Evolutionary conservation across 2,329 filamentous ascomycete species (phyloP).

Genomic region (Sordariomycetes sp.): DNA sequence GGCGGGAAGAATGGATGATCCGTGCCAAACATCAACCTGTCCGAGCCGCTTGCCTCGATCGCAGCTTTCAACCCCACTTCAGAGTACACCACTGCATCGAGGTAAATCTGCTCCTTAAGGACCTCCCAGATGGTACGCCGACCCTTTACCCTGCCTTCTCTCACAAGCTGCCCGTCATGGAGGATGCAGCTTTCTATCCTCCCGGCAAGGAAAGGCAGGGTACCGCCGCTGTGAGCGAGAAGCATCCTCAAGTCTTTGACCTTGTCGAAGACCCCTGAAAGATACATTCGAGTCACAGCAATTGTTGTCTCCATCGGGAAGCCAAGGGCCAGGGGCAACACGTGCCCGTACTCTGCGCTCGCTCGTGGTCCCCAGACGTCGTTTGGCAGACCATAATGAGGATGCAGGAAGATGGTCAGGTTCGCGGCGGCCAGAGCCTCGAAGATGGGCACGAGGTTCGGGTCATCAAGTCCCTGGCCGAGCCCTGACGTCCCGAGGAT

Average conservation of each 20-base stretch:
- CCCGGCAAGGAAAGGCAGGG: constrained; percentile 79
- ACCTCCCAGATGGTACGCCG: constrained; percentile 47
- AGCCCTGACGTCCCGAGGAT: constrained; percentile 81
- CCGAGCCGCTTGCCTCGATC: constrained; percentile 55
- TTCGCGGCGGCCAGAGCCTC: constrained; percentile 54
- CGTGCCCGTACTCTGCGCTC: constrained; percentile 68
- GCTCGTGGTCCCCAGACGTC: constrained; percentile 69
- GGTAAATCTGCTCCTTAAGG: constrained; percentile 66
- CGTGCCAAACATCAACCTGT: constrained; percentile 71
- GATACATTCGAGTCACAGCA: constrained; percentile 75
- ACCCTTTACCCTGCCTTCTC: constrained; percentile 43
- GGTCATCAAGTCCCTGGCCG: constrained; percentile 73
- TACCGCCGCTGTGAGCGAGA: constrained; percentile 81
- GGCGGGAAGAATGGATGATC: constrained; percentile 85
- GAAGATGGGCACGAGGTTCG: constrained; percentile 62
- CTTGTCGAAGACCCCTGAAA: constrained; percentile 77
- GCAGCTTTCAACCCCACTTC: constrained; percentile 65
- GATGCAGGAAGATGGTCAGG: constrained; percentile 74
- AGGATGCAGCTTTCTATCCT: constrained; percentile 79
- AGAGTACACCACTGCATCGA: constrained; percentile 81
- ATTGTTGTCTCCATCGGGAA: constrained; percentile 93
- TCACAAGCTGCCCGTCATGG: constrained; percentile 69
- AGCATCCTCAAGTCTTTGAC: constrained; percentile 63
- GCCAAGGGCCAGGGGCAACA: constrained; percentile 74
- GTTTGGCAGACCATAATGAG: constrained; percentile 80